A percentile compares a stretch with the other conserved stretches of the same genome.
Conservation (phyloP, 371 early-diverging fungal species). For the Haplosporangium sp. region DNA sequence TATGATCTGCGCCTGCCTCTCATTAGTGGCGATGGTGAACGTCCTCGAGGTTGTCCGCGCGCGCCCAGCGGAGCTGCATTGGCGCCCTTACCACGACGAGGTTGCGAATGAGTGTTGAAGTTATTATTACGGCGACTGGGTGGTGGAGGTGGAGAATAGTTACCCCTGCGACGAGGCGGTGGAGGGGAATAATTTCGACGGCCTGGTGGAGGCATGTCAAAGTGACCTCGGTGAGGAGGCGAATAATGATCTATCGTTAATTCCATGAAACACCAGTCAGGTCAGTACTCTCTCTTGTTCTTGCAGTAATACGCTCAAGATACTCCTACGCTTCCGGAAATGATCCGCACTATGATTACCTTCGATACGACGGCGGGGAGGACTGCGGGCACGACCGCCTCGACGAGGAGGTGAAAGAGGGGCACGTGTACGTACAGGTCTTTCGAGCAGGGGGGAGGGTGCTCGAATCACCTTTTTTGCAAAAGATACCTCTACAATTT, state of each 20-base stretch:
- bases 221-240: slow-evolving; percentile 35
- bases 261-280: background rate
- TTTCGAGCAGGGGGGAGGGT: slow-evolving; percentile 7
- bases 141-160: slow-evolving; percentile 39
- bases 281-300: background rate
- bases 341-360: slow-evolving; percentile 10
- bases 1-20: slow-evolving; percentile 33
- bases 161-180: slow-evolving; percentile 34
- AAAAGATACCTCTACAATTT: slow-evolving; percentile 38
- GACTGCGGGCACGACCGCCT: slow-evolving; percentile 20
- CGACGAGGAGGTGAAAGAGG: slow-evolving; percentile 43
- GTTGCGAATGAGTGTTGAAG: slow-evolving; percentile 17
- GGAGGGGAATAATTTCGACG: slow-evolving; percentile 38
- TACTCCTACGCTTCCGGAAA: no score
- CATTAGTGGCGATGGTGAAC: slow-evolving; percentile 31
- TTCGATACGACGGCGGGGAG: slow-evolving; percentile 41
- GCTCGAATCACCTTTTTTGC: slow-evolving; percentile 17
- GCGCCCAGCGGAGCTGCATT: slow-evolving; percentile 43
- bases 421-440: slow-evolving; percentile 23
- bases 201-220: slow-evolving; percentile 22
- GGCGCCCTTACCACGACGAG: slow-evolving; percentile 25
- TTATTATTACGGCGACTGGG: slow-evolving; percentile 16
- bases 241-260: slow-evolving; percentile 34
- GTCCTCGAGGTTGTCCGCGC: slow-evolving; percentile 32
- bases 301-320: no score